Evolutionary conservation across 768 basidiomycete species (phyloP), one percentile per base, ranked within the genome.

Genomic region (Tulasnella calospora): DNA sequence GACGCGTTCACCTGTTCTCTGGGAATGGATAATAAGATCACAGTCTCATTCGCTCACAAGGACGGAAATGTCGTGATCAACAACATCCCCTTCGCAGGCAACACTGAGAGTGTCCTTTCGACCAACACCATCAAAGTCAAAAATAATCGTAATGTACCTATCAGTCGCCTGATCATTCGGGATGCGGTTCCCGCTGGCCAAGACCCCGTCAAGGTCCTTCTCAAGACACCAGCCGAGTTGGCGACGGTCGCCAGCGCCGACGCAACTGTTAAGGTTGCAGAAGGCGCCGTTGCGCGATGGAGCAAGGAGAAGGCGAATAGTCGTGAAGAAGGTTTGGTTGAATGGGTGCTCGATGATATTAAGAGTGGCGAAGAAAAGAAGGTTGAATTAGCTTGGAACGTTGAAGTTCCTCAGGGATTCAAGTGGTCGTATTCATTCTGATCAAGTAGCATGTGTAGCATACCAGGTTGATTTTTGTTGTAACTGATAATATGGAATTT

Each of bases 1-100:
- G 89, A 90, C 72, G 86, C 83, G 47, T 91, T 91, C 84, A 82
- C 83, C 41, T 90, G 89, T 82, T 87, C 88, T 3, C 86, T 91
- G 19, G 90, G 90, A 33, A 79, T 83, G 1, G 85, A 85, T 78
- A 73, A 81, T 1, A 79, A 83, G 0, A 74, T 84, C n/a, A 81
- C 82, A 47, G 81, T 86, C 12, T 78, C 80, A 2, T 90, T 76
- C 81, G 76, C 30, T 77, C 81, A 33, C 67, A 73, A 13, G 38
- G 71, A 38, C 79, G 80, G 73, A 72, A 81, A 38, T 36, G 71
- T 23, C 73, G 78, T 46, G 55, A 73, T 38, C 67, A 70, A 51
- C 76, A 77, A 15, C 73, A 71, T 35, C 23, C 77, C 44, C 73
- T 81, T 69, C 51, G 71, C 61, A 23, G 71, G 73, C 23, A 46